A percentile compares a stretch with the other conserved stretches of the same genome.
Evolutionary conservation across 768 basidiomycete species (phyloP).

Genomic region (Lactarius trivialis): DNA sequence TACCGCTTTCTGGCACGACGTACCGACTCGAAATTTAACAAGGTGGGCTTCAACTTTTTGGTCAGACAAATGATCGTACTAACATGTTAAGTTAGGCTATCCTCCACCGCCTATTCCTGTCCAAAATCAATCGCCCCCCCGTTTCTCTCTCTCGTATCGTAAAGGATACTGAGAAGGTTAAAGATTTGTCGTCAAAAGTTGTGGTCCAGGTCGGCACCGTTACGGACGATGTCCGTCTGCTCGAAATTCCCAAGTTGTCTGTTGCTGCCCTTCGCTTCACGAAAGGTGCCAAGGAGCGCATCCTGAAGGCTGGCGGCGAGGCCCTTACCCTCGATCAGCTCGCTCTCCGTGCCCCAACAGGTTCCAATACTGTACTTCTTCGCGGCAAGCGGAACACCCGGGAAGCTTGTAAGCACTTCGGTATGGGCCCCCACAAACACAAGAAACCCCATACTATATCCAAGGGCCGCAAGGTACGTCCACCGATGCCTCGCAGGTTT

Average conservation of each 20-base stretch:
- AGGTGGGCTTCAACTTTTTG: constrained; percentile 40
- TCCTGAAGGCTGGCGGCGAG: constrained; percentile 94
- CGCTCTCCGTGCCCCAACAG: constrained; percentile 89
- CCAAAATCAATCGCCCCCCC: constrained; percentile 95
- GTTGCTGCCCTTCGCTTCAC: constrained; percentile 96
- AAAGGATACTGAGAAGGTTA: constrained; percentile 65
- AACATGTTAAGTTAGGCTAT: constrained; percentile 52
- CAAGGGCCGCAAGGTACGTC: constrained; percentile 86
- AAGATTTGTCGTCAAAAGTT: constrained; percentile 70
- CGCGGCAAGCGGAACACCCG: constrained; percentile 89
- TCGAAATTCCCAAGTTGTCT: constrained; percentile 81
- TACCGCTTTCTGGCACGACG: constrained; percentile 99
- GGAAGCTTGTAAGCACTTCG: constrained; percentile 97
- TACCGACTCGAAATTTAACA: constrained; percentile 95
- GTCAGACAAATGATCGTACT: constrained; percentile 21
- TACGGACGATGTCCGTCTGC: constrained; percentile 90
- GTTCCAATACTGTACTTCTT: constrained; percentile 89
- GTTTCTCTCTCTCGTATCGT: constrained; percentile 89
- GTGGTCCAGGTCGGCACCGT: constrained; percentile 88
- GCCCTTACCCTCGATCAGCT: constrained; percentile 94
- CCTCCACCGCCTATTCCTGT: constrained; percentile 94
- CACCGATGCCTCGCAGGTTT: background rate
- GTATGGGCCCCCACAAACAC: constrained; percentile 97
- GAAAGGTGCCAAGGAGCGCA: constrained; percentile 85
- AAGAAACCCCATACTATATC: constrained; percentile 95